Evolutionary conservation across 768 basidiomycete genomes (phyloP).

Genomic region (Dioszegia hungarica): DNA sequence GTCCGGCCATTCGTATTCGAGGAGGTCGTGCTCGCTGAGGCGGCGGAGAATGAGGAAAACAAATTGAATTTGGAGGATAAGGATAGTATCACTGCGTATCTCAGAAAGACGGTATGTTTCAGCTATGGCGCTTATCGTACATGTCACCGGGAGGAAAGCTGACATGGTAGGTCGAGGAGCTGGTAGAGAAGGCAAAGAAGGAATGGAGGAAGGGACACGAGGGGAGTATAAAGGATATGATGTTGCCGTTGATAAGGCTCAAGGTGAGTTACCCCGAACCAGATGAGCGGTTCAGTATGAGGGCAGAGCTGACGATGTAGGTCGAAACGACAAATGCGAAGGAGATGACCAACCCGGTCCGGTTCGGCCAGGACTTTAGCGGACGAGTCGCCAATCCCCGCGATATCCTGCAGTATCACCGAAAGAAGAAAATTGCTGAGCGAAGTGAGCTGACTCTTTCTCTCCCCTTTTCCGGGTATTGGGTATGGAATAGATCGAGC

Average conservation of each 20-base stretch:
- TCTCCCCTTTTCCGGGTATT: neutral
- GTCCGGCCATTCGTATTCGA: conserved; percentile 92
- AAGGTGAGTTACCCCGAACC: conserved; percentile 55
- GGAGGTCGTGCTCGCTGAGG: conserved; percentile 68
- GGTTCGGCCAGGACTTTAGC: conserved; percentile 93
- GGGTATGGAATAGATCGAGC: neutral
- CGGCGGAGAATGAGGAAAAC: conserved; percentile 69
- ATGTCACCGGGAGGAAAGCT: too few relatives aligned
- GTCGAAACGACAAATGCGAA: conserved; percentile 87
- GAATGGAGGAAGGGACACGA: conserved; percentile 38
- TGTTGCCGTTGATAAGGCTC: conserved; percentile 82
- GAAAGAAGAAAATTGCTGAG: conserved; percentile 62
- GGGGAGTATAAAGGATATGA: conserved; percentile 28
- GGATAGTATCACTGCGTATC: conserved; percentile 73
- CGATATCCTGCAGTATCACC: conserved; percentile 85
- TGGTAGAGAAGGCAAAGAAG: conserved; percentile 55
- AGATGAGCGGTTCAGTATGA: neutral
- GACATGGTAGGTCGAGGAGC: conserved; percentile 61
- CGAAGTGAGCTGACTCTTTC: conserved; percentile 24
- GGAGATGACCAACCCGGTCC: conserved; percentile 89
- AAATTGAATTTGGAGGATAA: conserved; percentile 65
- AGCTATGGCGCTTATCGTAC: too few relatives aligned
- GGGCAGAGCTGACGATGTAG: conserved; percentile 50
- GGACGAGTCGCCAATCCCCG: conserved; percentile 88
- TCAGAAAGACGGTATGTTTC: conserved; percentile 64